Evolutionary conservation across 495 filamentous ascomycete genomes (phyloP), one percentile per base, ranked within the genome.

Genomic region (Tetracladium setigerum): DNA sequence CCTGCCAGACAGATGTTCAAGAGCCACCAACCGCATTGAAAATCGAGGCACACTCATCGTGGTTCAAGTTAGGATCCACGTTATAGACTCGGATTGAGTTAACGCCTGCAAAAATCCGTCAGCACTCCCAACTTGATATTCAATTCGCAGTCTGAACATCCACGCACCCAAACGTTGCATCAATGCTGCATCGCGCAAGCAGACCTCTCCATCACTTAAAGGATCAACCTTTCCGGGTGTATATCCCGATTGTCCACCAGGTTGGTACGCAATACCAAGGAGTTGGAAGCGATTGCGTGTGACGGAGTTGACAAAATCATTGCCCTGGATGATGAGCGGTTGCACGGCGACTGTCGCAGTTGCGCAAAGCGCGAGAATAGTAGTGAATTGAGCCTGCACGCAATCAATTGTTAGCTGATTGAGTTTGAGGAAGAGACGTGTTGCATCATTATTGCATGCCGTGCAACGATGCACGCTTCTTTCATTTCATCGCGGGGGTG

Each of bases 81-180:
- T 95, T 97, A 74, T 97, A 97, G 8, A 92, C 79, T 51, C 91
- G 87, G 64, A 97, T 91, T 24, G 88, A 83, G 71, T 97, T 95
- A 52, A 92, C 64, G 43, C 76, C 80, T 76, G 45, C 1, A 11
- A 27, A 18, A 37, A 33, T 30, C 32, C 9, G 17, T 56, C 30
- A 52, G 35, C 27, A 44, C 32, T 18, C 24, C 17, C 48, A 34
- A 42, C 15, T 46, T 16, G 13, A n/a, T 41, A 13, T 13, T 14
- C 13, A 24, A 41, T n/a, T 4, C 12, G 15, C 7, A 38, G 14
- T 11, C 17, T 36, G 38, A 11, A 18, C 22, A 44, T 64, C 54
- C 15, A 36, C 41, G 11, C 67, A 67, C 83, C 85, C 46, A 97
- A 71, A 19, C 74, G 63, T 72, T 97, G 91, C 79, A 97, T 87